A percentile compares a stretch with the other conserved stretches of the same genome.
Conservation (phyloP, 129 eudicot species). For the Rutidosis leptorrhynchoides region DNA sequence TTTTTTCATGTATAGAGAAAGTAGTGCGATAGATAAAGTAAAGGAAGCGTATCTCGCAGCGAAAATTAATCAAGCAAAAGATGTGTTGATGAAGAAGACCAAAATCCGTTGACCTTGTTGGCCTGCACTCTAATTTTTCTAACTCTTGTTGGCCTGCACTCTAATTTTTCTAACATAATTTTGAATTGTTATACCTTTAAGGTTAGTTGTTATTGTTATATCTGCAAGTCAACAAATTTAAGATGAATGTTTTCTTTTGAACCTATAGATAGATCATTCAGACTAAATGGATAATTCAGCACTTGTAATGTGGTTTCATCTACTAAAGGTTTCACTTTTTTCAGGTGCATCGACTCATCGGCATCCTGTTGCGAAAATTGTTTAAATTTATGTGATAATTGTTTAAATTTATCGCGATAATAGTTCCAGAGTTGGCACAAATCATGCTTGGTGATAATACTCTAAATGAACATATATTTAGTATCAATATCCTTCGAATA, state of each 20-base stretch:
- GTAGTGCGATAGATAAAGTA: constrained; percentile 46
- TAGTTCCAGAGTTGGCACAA: too few relatives aligned
- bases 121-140: constrained; percentile 33
- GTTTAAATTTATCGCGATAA: too few relatives aligned
- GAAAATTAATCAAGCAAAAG: constrained; percentile 68
- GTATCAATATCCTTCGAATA: too few relatives aligned
- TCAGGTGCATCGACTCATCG: constrained; percentile 3
- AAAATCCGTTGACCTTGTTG: constrained; percentile 7
- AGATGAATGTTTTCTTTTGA: neutral
- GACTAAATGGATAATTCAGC: constrained; percentile 68
- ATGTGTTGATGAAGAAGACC: constrained; percentile 51
- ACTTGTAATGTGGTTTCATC: constrained; percentile 79
- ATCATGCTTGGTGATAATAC: too few relatives aligned
- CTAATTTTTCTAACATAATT: neutral
- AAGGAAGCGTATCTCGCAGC: constrained; percentile 81
- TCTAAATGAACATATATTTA: too few relatives aligned
- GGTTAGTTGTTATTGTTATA: neutral
- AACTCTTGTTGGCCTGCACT: too few relatives aligned
- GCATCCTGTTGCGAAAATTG: too few relatives aligned
- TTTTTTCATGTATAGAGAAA: constrained; percentile 44
- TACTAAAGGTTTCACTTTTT: constrained; percentile 53
- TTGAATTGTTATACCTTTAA: neutral
- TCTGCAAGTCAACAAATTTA: neutral
- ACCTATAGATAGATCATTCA: neutral
- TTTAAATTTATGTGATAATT: too few relatives aligned